Evolutionary conservation across 148 eudicot genomes (phyloP), one percentile per base, ranked within the genome.

Genomic region (Polygonum maritimum): DNA sequence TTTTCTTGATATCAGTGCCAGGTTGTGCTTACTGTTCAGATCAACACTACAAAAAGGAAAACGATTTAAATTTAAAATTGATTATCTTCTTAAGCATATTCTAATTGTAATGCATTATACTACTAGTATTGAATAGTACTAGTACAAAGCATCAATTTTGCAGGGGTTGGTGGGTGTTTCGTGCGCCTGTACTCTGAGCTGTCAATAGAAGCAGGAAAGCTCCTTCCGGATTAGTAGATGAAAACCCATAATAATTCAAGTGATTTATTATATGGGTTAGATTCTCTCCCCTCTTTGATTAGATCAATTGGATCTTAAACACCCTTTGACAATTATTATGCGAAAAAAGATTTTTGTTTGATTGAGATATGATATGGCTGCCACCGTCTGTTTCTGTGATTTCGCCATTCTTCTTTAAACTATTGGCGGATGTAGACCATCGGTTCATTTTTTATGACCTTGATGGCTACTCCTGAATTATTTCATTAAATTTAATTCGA

Each of bases 151-250:
- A 67, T 67, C 44, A 18, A 67, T 67, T 21, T 67, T 67, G 71
- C 71, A 5, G 15, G 71, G 78, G 78, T 54, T 81, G 73, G 85
- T 80, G 83, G 83, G 80, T 45, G 65, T 45, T 83, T 80, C 71
- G 77, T 77, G 83, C 83, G 38, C 74, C 73, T 80, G 55, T 18
- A 76, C 63, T 78, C 45, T 80, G 78, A 75, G 81, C 76, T 83
- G 83, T 78, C 83, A 26, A 67, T 48, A 39, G 71, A 67, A 67
- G 44, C 35, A 57, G 38, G 44, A 67, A 67, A 67, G 71, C 71
- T 67, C 71, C 71, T 67, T 67, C 67, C 45, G 71, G 71, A 67
- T 67, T 67, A 67, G 71, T 67, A 67, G 71, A 67, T 67, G 44
- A 35, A 33, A 60, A 60, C 67, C 26, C 67, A 19, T 67, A 35